phyloP scores from a whole-genome alignment of 2,329 filamentous ascomycete species.

The Epichloe uncinata region DNA sequence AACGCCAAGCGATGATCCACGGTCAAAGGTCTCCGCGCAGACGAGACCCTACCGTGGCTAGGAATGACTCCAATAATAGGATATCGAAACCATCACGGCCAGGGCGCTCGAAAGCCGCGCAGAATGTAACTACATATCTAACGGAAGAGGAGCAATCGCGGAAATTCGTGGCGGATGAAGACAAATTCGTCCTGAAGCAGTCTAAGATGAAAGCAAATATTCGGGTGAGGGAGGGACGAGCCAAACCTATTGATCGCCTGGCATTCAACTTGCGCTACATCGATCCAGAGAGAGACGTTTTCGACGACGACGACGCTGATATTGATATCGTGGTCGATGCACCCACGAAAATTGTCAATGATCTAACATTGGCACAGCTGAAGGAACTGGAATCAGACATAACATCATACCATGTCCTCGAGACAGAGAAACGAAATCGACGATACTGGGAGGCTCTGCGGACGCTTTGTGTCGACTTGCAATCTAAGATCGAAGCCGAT shows the following conservation, averaged over 20 bases:
- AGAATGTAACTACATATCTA: slow-evolving; percentile 32
- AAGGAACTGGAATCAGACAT: slow-evolving; percentile 73
- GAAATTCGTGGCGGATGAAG: slow-evolving; percentile 85
- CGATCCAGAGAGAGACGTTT: slow-evolving; percentile 69
- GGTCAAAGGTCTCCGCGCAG: slow-evolving; percentile 28
- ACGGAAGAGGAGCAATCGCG: slow-evolving; percentile 67
- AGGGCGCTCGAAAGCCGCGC: slow-evolving; percentile 15
- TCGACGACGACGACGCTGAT: slow-evolving; percentile 74
- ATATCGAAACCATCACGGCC: slow-evolving; percentile 37
- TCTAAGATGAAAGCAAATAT: slow-evolving; percentile 97
- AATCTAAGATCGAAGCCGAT: slow-evolving; percentile 48
- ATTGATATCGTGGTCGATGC: slow-evolving; percentile 61
- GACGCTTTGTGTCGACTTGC: slow-evolving; percentile 66
- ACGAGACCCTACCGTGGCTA: slow-evolving; percentile 41
- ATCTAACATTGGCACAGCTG: slow-evolving; percentile 53
- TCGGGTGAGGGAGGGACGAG: slow-evolving; percentile 78
- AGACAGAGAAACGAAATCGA: slow-evolving; percentile 62
- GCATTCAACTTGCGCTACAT: slow-evolving; percentile 83
- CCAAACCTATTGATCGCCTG: slow-evolving; percentile 86
- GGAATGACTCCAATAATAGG: slow-evolving; percentile 40
- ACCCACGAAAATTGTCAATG: slow-evolving; percentile 69
- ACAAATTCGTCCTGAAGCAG: slow-evolving; percentile 90
- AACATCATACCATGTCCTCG: slow-evolving; percentile 62
- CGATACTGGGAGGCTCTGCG: slow-evolving; percentile 92
- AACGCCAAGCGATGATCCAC: slow-evolving; percentile 39